phyloP scores from a whole-genome alignment of 352 stramenopile species.

The Paralagenidium karlingii region DNA sequence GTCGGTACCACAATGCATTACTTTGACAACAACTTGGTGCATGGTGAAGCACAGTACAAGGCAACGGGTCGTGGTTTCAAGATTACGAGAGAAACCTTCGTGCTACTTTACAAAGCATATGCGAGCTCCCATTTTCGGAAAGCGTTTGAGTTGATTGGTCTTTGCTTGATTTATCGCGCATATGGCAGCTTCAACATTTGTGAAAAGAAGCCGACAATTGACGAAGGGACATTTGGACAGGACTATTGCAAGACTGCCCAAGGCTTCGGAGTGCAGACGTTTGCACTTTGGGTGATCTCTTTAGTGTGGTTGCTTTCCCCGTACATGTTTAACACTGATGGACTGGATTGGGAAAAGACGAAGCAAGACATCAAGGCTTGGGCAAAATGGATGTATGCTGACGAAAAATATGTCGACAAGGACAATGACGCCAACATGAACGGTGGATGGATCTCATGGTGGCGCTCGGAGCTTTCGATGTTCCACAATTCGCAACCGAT shows the following conservation, averaged over 20 bases:
- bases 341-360: slow-evolving; percentile 60
- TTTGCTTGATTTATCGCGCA: slow-evolving; percentile 50
- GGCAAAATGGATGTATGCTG: slow-evolving; percentile 59
- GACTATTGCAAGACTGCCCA: slow-evolving; percentile 57
- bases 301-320: slow-evolving; percentile 49
- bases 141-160: slow-evolving; percentile 53
- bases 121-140: slow-evolving; percentile 61
- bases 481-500: slow-evolving; percentile 56
- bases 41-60: slow-evolving; percentile 65
- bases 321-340: slow-evolving; percentile 76
- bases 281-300: slow-evolving; percentile 71
- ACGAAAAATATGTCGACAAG: slow-evolving; percentile 28
- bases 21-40: slow-evolving; percentile 69
- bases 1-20: slow-evolving; percentile 77
- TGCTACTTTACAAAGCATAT: slow-evolving; percentile 67
- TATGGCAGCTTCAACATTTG: slow-evolving; percentile 64
- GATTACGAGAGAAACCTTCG: slow-evolving; percentile 67
- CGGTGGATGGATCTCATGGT: slow-evolving; percentile 65
- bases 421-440: slow-evolving; percentile 47
- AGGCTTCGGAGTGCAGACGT: slow-evolving; percentile 61
- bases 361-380: slow-evolving; percentile 52
- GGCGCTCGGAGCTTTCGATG: slow-evolving; percentile 48
- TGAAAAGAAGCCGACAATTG: slow-evolving; percentile 25
- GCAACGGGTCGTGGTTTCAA: slow-evolving; percentile 73
- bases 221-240: slow-evolving; percentile 33